A percentile compares a stretch with the other conserved stretches of the same genome.
Conservation (phyloP, 176 grass and related monocot species). For the Sorghum bicolor region Sorghum_bicolor_NCBIv3 NC_012873.2:65243501-65244000, state of each 20-base stretch:
- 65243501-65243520: not conserved
- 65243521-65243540: not conserved
- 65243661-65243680: slow-evolving; percentile 40
- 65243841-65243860: slow-evolving; percentile 11
- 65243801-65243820: not conserved
- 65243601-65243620: not conserved
- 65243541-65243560: not conserved
- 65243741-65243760: slow-evolving; percentile 48
- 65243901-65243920: slow-evolving; percentile 43
- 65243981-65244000: slow-evolving; percentile 13
- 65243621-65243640: not conserved
- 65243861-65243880: slow-evolving; percentile 57
- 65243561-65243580: slow-evolving; percentile 15
- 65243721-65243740: slow-evolving; percentile 45
- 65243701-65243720: slow-evolving; percentile 63
- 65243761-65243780: slow-evolving; percentile 43
- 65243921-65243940: slow-evolving; percentile 17
- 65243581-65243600: not conserved
- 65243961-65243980: slow-evolving; percentile 50
- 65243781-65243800: slow-evolving; percentile 19
- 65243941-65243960: slow-evolving; percentile 42
- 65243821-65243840: slow-evolving; percentile 18
- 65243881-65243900: slow-evolving; percentile 75
- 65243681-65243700: slow-evolving; percentile 89
- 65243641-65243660: not conserved